These are phyloP conservation scores for Xenoacremonium recifei DNA, from an alignment of 2,329 filamentous ascomycete genomes.

Conservation along the genomic window DNA sequence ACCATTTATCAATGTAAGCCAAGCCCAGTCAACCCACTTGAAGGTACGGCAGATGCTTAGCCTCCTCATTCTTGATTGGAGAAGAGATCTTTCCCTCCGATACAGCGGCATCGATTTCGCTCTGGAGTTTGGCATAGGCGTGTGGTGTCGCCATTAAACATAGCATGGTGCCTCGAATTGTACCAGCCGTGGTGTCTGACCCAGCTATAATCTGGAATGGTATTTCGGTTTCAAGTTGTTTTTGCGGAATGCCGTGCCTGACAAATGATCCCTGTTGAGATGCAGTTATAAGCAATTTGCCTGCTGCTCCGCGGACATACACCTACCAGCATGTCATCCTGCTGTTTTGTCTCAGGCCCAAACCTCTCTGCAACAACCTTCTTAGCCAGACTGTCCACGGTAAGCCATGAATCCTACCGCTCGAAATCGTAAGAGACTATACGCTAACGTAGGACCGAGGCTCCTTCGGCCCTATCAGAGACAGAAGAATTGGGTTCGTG, in stretches of 20 bases:
- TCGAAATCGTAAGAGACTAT: too few species aligned
- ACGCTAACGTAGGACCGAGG: too few species aligned
- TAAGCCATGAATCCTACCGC: too few species aligned
- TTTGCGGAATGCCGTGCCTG: neutral
- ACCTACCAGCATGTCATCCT: too few species aligned
- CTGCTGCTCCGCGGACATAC: too few species aligned
- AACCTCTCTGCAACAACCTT: too few species aligned
- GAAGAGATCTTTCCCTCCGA: constrained; percentile 24
- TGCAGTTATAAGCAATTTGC: too few species aligned
- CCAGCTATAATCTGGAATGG: constrained; percentile 26
- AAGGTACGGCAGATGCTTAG: constrained; percentile 31
- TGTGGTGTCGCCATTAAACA: constrained; percentile 46
- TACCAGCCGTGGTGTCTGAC: constrained; percentile 53
- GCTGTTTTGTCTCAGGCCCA: too few species aligned
- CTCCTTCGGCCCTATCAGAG: too few species aligned
- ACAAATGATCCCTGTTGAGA: neutral
- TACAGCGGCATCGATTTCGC: constrained; percentile 43
- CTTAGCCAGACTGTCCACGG: too few species aligned
- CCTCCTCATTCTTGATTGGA: constrained; percentile 26
- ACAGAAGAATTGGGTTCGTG: too few species aligned
- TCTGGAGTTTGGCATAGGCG: constrained; percentile 41
- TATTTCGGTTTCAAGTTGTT: constrained; percentile 28
- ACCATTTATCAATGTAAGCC: neutral
- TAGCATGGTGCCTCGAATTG: constrained; percentile 48
- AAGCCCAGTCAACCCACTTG: constrained; percentile 35